Conservation (phyloP, 1,139 yeast species). For the Lizanozyma gosingica region DNA sequence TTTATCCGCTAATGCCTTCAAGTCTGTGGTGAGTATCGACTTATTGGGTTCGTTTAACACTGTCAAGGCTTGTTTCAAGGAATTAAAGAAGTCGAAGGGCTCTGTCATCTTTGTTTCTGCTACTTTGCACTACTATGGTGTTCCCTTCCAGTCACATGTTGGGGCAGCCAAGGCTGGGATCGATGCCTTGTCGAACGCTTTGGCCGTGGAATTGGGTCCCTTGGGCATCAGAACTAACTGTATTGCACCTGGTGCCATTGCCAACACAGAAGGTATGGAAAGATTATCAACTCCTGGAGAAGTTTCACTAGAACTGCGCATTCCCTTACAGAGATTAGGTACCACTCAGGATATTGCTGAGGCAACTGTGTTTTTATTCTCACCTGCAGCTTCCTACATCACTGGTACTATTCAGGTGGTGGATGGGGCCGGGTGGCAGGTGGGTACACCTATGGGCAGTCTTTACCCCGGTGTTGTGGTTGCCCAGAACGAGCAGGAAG, state of each 20-base stretch:
- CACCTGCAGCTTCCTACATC: slow-evolving; percentile 71
- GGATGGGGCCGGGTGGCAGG: slow-evolving; percentile 90
- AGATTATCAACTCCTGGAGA: slow-evolving; percentile 39
- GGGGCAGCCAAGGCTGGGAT: slow-evolving; percentile 94
- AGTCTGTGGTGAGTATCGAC: slow-evolving; percentile 77
- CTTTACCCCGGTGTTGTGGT: slow-evolving; percentile 27
- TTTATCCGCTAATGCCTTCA: slow-evolving; percentile 77
- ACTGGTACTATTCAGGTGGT: slow-evolving; percentile 75
- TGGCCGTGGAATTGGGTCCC: slow-evolving; percentile 88
- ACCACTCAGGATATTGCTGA: slow-evolving; percentile 76
- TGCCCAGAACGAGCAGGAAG: slow-evolving; percentile 12
- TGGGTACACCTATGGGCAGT: slow-evolving; percentile 36
- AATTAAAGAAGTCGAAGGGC: slow-evolving; percentile 61
- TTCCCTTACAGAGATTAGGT: slow-evolving; percentile 79
- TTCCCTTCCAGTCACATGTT: slow-evolving; percentile 79
- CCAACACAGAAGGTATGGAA: slow-evolving; percentile 69
- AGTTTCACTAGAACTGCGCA: slow-evolving; percentile 28
- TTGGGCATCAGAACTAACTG: slow-evolving; percentile 72
- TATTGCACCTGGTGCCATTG: slow-evolving; percentile 85
- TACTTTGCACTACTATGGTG: slow-evolving; percentile 79
- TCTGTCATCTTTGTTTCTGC: slow-evolving; percentile 71
- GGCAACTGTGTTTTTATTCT: slow-evolving; percentile 74
- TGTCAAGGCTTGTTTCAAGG: slow-evolving; percentile 65
- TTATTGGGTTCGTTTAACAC: slow-evolving; percentile 81
- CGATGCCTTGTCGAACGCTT: slow-evolving; percentile 72